phyloP scores from a whole-genome alignment of 2,329 filamentous ascomycete genomes.

The Fusarium liriodendri region DNA sequence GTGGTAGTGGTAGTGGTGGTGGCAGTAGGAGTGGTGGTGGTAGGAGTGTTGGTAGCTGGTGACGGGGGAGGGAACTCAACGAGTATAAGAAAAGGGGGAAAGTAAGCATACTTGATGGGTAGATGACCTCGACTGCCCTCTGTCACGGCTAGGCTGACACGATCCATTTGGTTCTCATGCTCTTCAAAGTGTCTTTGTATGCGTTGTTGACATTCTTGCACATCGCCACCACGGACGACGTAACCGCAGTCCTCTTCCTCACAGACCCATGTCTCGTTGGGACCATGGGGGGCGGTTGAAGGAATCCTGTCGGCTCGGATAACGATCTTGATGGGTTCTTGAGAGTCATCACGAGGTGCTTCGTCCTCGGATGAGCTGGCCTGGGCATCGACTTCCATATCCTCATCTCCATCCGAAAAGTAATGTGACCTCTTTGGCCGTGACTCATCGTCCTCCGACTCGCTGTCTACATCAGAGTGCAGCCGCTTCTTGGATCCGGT shows the following conservation, averaged over 20 bases:
- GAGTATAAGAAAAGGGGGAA: constrained; percentile 49
- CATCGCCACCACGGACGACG: constrained; percentile 71
- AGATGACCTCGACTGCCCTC: constrained; percentile 65
- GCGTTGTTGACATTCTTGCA: constrained; percentile 63
- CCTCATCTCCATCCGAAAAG: constrained; percentile 47
- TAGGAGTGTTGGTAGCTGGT: neutral
- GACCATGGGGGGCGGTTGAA: constrained; percentile 61
- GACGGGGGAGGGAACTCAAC: constrained; percentile 40
- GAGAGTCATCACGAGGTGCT: constrained; percentile 7
- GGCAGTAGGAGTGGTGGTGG: neutral
- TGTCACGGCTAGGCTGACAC: constrained; percentile 64
- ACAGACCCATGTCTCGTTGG: constrained; percentile 75
- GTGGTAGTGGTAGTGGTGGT: constrained; percentile 17
- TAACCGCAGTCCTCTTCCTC: constrained; percentile 72
- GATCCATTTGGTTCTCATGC: constrained; percentile 67
- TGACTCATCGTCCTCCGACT: constrained; percentile 51
- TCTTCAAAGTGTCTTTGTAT: constrained; percentile 70
- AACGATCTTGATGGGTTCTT: constrained; percentile 55
- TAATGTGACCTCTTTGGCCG: constrained; percentile 51
- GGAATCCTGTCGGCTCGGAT: constrained; percentile 63
- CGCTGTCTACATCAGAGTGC: constrained; percentile 52
- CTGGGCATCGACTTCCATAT: constrained; percentile 46
- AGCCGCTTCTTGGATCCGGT: constrained; percentile 58
- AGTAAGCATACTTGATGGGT: constrained; percentile 65
- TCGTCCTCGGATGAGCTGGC: constrained; percentile 36